Evolutionary conservation across 345 rosid species (phyloP).

Genomic region (Pelargonium nanum): DNA sequence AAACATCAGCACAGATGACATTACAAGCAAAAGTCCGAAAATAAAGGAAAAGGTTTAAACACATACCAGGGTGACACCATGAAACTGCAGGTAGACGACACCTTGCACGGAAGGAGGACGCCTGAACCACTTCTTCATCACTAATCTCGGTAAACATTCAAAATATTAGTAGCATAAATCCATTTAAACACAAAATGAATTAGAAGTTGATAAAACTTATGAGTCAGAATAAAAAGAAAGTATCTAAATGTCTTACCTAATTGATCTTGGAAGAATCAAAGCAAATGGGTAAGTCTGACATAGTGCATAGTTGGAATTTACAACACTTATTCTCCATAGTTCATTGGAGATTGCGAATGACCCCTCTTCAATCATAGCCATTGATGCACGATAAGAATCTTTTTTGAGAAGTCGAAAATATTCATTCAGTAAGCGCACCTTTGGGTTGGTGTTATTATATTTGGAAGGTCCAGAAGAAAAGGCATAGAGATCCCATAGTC

Average conservation of each 20-base stretch:
- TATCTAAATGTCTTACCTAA: conserved; percentile 27
- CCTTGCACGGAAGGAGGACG: conserved; percentile 81
- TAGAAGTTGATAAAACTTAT: no score
- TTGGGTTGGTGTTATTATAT: conserved; percentile 56
- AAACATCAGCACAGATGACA: conserved; percentile 11
- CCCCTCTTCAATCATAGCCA: conserved; percentile 53
- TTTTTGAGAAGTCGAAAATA: conserved; percentile 83
- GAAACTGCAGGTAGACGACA: conserved; percentile 80
- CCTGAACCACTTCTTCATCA: conserved; percentile 78
- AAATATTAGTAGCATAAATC: conserved; percentile 12
- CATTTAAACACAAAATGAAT: neutral
- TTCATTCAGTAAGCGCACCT: conserved; percentile 78
- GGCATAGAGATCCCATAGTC: conserved; percentile 78
- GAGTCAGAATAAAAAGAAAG: neutral
- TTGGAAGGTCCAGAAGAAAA: conserved; percentile 72
- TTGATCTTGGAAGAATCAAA: conserved; percentile 69
- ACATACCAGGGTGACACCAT: conserved; percentile 91
- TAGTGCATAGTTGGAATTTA: conserved; percentile 56
- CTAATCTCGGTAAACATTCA: conserved; percentile 32
- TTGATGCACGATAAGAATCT: conserved; percentile 46
- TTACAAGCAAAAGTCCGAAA: conserved; percentile 1
- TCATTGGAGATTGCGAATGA: conserved; percentile 67
- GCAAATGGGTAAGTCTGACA: conserved; percentile 88
- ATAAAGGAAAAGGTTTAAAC: neutral
- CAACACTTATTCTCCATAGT: conserved; percentile 74